Base-by-base conservation (phyloP, 495 filamentous ascomycete species). In the Aspergillus ostianus region DNA sequence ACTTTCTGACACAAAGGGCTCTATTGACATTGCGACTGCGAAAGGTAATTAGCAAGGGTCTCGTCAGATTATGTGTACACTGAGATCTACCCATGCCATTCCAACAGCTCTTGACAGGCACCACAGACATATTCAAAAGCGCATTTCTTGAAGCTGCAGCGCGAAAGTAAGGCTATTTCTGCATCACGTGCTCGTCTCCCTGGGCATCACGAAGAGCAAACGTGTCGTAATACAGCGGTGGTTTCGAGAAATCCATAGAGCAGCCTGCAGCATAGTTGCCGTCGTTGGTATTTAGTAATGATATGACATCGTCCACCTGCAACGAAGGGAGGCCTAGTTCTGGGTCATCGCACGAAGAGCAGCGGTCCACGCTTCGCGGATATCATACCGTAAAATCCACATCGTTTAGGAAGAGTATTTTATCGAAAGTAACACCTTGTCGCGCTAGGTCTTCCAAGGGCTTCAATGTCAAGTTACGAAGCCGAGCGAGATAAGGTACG, bases 251-350 rank as follows among this genome's bases (percentile, higher is more conserved):
- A 67, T 96, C 92, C 59, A 95, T 73, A 0, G 89, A 84, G 71
- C 92, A 96, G 17, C 89, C 90, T 0, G 92, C 90, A 4, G 88
- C 90, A 62, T 93, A 96, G 29, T 83, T 65, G 26, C 88, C 88
- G 23, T 84, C 72, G 56, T 87, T 85, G 18, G 92, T 96, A 50
- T 81, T 73, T 17, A 96, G 80, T n/a, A 96, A 76, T 6, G 76
- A 82, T 18, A 85, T 67, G 5, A 93, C 78, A 69, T 94, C 90
- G 48, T 84, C 77, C 13, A 77, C 77, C 85, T 65, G 15, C 12
- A 12, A 27, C 8, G 27, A 19, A 51, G 29, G 0, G 23, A n/a
- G 18, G 32, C 13, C 12, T 9, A 9, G 12, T 7, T 47, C 3
- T 32, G 1, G 2, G 19, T 3, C 26, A 17, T 36, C 4, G 23